Conservation (phyloP, 495 filamentous ascomycete species). For the Penicillium riverlandense region DNA sequence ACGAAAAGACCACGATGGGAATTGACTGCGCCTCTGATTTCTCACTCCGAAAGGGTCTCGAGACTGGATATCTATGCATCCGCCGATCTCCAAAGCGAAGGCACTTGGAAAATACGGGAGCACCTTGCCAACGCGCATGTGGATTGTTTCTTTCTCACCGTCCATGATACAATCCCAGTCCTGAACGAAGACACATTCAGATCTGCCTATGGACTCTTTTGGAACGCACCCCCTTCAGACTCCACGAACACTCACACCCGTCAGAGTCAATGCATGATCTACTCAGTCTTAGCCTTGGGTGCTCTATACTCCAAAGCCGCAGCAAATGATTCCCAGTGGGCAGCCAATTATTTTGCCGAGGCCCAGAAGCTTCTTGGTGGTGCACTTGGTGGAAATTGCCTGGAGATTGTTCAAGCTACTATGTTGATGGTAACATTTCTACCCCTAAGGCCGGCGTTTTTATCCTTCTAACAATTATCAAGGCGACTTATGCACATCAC, state of each 20-base stretch:
- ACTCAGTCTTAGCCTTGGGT: conserved; percentile 2
- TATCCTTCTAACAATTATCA: not conserved
- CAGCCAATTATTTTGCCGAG: not conserved
- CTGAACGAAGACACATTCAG: not conserved
- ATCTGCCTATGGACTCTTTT: not conserved
- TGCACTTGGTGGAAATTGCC: not conserved
- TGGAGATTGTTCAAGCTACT: conserved; percentile 1
- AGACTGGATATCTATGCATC: no score
- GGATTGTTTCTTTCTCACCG: not conserved
- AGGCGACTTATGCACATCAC: conserved; percentile 2
- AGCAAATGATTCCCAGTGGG: not conserved
- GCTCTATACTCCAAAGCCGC: not conserved
- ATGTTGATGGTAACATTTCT: conserved; percentile 1
- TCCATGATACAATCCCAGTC: not conserved
- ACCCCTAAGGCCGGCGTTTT: no score
- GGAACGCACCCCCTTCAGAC: not conserved
- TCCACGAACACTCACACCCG: not conserved
- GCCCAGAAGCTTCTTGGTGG: not conserved
- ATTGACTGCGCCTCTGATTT: no score
- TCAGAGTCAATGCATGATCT: not conserved
- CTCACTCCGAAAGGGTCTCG: no score
- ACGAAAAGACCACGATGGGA: not conserved
- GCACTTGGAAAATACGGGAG: no score
- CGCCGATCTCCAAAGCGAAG: no score
- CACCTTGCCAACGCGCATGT: not conserved